A percentile compares a stretch with the other conserved stretches of the same genome.
Conservation (phyloP, 176 grass and related monocot genomes). For the Panicum miliaceum region DNA sequence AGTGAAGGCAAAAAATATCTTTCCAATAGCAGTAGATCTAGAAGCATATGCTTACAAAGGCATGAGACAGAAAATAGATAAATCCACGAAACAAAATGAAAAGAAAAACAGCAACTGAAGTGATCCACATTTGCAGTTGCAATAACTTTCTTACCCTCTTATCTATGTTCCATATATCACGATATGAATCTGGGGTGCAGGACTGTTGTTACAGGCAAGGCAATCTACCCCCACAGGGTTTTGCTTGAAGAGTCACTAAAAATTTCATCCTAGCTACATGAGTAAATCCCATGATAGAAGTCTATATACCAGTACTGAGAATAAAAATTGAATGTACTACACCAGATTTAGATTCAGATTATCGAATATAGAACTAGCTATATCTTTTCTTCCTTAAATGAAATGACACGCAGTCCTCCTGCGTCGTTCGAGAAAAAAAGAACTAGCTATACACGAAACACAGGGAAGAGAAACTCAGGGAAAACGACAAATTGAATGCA, state of each 20-base stretch:
- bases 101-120: neutral
- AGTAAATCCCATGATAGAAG: neutral
- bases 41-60: neutral
- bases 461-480: neutral
- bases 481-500: neutral
- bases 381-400: no score
- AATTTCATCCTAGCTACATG: slow-evolving; percentile 17
- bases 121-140: slow-evolving; percentile 10
- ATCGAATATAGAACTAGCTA: neutral
- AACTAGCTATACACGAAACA: neutral
- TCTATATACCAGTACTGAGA: slow-evolving; percentile 8
- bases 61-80: neutral
- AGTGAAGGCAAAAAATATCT: neutral
- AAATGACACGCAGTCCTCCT: no score
- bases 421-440: no score
- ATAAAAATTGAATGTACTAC: neutral
- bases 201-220: slow-evolving; percentile 13
- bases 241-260: neutral
- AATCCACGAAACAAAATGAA: neutral
- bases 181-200: neutral
- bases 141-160: slow-evolving; percentile 25
- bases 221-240: neutral
- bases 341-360: slow-evolving; percentile 8
- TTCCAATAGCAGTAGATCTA: slow-evolving; percentile 32
- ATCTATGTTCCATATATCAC: slow-evolving; percentile 18